Base-by-base conservation (phyloP, 192 early-diverging fungal genomes). In the Coemansia sp. region DNA sequence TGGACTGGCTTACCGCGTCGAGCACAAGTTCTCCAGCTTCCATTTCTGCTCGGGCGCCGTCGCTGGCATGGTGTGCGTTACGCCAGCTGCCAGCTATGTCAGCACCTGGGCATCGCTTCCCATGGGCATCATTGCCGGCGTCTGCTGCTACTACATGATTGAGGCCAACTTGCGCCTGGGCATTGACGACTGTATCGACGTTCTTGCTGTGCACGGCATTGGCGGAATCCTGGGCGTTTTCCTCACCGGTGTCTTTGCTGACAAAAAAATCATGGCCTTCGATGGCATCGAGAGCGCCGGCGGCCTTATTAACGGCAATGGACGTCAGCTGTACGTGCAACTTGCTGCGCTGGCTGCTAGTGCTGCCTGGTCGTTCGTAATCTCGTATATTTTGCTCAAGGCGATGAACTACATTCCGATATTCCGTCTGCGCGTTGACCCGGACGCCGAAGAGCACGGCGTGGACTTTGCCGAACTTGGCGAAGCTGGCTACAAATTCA, bases 211-310 rank as follows among this genome's bases (percentile, higher is more conserved):
- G 11, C 90, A 91, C 71, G 90, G 87, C 34, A 73, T 88, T 28
- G 87, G 87, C 28, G 90, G 90, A 26, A 57, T 87, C 28, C 72
- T 90, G 44, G 96, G 96, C 46, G 87, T 87, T 60, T 69, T 98
- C n/a, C 75, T 95, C 21, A 95, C 94, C 4, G 96, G 94, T 64
- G 59, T 98, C 21, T 98, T 96, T 83, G 94, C 96, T 17, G 83
- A 93, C 65, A 79, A 85, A 38, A 83, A 71, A 56, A 83, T 96
- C 75, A 89, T 89, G 1, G 74, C 40, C 11, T 72, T 95, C 36
- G 91, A 95, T 66, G 78, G 78, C 25, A 71, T 48, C 1, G 36
- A 56, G 15, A 69, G 72, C n/a, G 51, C 48, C 50, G 78, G 88
- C 65, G 71, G 91, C 60, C 87, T 85, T 68, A 73, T 93, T 64